A percentile compares a stretch with the other conserved stretches of the same genome.
These are phyloP conservation scores for Debaryomyces subglobosus DNA, from an alignment of 1,139 yeast species.

Conservation along the genomic window DNA sequence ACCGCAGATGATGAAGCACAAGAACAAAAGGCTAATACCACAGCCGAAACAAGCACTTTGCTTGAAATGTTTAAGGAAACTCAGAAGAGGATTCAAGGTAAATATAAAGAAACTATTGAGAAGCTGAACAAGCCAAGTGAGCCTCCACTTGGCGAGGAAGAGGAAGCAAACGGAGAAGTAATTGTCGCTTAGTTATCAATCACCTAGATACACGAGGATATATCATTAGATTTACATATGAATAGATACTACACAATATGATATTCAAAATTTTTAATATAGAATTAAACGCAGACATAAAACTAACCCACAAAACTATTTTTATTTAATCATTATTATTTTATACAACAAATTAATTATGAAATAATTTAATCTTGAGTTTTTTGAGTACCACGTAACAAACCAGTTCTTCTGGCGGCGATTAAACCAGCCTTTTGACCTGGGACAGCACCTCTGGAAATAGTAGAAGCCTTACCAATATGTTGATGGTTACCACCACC, in stretches of 20 bases:
- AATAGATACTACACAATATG: neutral
- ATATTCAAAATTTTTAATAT: neutral
- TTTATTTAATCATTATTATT: constrained; percentile 15
- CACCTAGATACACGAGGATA: neutral
- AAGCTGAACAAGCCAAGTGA: neutral
- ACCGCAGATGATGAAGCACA: constrained; percentile 1
- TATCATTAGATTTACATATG: neutral
- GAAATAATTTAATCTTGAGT: constrained; percentile 65
- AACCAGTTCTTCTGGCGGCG: constrained; percentile 99
- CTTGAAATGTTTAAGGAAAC: constrained; percentile 4
- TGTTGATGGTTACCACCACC: constrained; percentile 99
- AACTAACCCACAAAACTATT: constrained; percentile 12
- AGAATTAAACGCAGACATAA: constrained; percentile 6
- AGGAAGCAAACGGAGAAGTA: neutral
- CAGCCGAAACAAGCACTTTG: constrained; percentile 1
- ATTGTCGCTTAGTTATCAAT: neutral
- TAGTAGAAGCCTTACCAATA: constrained; percentile 99
- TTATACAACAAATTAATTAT: constrained; percentile 15
- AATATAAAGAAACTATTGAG: constrained; percentile 4
- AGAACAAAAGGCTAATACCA: neutral
- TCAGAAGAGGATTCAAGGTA: constrained; percentile 1
- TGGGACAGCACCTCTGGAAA: constrained; percentile 99
- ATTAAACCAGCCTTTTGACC: constrained; percentile 99
- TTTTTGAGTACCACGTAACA: constrained; percentile 99
- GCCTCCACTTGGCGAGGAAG: neutral